phyloP scores from a whole-genome alignment of 2,329 filamentous ascomycete species.

The Myriangium duriaei region DNA sequence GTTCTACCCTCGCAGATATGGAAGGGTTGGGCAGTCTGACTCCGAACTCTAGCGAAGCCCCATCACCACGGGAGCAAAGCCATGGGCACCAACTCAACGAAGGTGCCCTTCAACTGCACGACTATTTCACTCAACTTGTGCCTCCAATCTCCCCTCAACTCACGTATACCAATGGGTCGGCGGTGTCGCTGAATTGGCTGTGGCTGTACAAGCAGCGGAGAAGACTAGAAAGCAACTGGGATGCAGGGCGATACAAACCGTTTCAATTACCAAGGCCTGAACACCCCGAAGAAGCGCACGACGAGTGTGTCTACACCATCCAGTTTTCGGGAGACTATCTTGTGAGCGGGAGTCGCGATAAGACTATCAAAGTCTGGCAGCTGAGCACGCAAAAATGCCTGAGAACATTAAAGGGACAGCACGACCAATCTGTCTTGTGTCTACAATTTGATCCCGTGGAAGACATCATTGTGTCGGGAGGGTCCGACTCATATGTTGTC shows the following conservation, averaged over 20 bases:
- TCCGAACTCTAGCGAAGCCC: background rate
- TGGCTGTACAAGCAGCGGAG: constrained; percentile 83
- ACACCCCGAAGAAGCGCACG: constrained; percentile 69
- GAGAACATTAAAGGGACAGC: constrained; percentile 24
- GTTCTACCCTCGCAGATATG: constrained; percentile 6
- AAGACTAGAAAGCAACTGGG: constrained; percentile 83
- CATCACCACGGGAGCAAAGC: background rate
- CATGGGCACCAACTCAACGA: background rate
- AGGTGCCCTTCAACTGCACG: constrained; percentile 1
- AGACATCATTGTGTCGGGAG: constrained; percentile 17
- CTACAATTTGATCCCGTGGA: constrained; percentile 78
- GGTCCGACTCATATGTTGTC: constrained; percentile 14
- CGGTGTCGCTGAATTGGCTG: constrained; percentile 63
- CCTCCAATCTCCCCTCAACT: constrained; percentile 17
- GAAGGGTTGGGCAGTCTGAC: constrained; percentile 5
- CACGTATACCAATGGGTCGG: background rate
- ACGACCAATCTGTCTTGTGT: constrained; percentile 79
- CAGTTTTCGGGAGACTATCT: constrained; percentile 78
- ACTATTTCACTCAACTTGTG: background rate
- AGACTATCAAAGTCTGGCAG: constrained; percentile 81
- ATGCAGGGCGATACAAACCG: constrained; percentile 64
- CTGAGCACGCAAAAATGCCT: constrained; percentile 56
- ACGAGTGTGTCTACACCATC: constrained; percentile 88
- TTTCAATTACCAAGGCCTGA: constrained; percentile 84
- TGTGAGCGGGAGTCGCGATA: constrained; percentile 86